phyloP scores from a whole-genome alignment of 305 asterid genomes.

The Fraxinus dipetala region DNA sequence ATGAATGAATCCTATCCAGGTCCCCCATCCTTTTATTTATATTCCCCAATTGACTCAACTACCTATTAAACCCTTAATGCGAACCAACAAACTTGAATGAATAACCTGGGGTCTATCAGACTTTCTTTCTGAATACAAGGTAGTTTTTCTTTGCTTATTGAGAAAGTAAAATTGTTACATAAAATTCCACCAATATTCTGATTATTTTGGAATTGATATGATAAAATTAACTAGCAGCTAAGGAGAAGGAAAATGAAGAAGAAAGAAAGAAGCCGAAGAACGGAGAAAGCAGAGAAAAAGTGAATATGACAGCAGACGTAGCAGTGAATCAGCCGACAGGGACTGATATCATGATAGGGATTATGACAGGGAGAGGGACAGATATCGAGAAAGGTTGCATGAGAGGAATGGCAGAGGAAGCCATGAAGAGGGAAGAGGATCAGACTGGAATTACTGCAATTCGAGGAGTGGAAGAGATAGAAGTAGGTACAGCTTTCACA shows the following conservation, averaged over 20 bases:
- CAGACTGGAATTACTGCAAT: conserved; percentile 53
- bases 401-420: conserved; percentile 67
- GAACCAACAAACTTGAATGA: too few species aligned
- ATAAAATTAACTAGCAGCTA: conserved; percentile 53
- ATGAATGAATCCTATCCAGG: too few species aligned
- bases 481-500: conserved; percentile 26
- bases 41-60: too few species aligned
- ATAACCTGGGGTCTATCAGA: too few species aligned
- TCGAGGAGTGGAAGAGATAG: conserved; percentile 71
- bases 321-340: conserved; percentile 72
- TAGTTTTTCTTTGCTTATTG: conserved; percentile 1
- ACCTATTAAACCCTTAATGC: too few species aligned
- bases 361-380: conserved; percentile 53
- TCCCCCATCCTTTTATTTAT: too few species aligned
- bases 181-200: not conserved
- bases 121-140: conserved; percentile 64
- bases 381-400: conserved; percentile 48
- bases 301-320: conserved; percentile 52
- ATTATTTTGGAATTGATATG: conserved; percentile 5
- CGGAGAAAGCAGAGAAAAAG: conserved; percentile 69
- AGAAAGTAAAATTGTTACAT: conserved; percentile 1
- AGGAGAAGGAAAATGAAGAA: conserved; percentile 78
- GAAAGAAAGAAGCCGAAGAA: conserved; percentile 88
- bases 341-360: conserved; percentile 66
- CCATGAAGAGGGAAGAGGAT: conserved; percentile 53